Evolutionary conservation across 179 eudicot species (phyloP).

Genomic region (Patellifolia procumbens): DNA sequence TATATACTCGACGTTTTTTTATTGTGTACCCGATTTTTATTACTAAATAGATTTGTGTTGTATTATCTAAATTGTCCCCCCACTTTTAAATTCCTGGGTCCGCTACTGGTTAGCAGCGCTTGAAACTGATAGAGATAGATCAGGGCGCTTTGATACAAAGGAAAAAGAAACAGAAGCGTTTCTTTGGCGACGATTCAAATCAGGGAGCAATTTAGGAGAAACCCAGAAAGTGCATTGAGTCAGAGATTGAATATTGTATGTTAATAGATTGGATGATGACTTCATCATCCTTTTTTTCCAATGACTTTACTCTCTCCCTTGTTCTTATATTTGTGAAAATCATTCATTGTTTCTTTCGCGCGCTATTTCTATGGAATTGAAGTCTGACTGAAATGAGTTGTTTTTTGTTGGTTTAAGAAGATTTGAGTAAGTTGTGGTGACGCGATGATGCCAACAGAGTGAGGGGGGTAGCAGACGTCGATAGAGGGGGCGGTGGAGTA

Average conservation of each 20-base stretch:
- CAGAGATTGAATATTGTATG: constrained; percentile 32
- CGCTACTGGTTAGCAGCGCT: too few relatives aligned
- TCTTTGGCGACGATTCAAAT: constrained; percentile 6
- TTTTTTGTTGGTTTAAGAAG: neutral
- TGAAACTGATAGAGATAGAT: constrained; percentile 29
- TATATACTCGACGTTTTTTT: too few relatives aligned
- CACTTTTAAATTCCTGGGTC: too few relatives aligned
- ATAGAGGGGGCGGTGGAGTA: too few relatives aligned
- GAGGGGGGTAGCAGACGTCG: too few relatives aligned
- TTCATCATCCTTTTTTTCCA: constrained; percentile 28
- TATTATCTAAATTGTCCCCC: too few relatives aligned
- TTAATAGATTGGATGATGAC: constrained; percentile 32
- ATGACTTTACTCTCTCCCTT: neutral
- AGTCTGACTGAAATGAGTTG: too few relatives aligned
- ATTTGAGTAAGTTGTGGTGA: neutral
- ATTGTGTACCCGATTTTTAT: too few relatives aligned
- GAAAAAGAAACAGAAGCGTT: constrained; percentile 28
- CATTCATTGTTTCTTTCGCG: too few relatives aligned
- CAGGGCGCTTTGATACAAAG: constrained; percentile 22
- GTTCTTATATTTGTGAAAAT: neutral
- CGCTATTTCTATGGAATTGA: too few relatives aligned
- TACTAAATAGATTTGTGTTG: too few relatives aligned
- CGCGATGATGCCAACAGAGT: too few relatives aligned
- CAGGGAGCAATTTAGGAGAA: constrained; percentile 22
- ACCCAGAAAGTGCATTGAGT: constrained; percentile 38